Conservation (phyloP, 305 asterid species). For the Rubia occidens region DNA sequence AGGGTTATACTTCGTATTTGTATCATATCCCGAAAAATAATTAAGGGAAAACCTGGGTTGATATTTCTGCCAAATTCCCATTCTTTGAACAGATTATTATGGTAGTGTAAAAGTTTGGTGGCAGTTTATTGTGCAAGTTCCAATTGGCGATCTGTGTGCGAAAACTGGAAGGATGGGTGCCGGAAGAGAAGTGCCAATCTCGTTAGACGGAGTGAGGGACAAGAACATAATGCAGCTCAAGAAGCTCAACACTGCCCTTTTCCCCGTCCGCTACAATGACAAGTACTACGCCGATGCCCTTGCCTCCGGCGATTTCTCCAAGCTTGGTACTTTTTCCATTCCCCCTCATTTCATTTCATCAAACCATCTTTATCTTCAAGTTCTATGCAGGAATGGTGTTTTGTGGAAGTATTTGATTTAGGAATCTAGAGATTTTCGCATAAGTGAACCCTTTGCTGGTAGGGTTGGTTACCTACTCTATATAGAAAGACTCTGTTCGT, state of each 20-base stretch:
- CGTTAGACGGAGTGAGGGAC: constrained; percentile 75
- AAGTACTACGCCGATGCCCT: constrained; percentile 84
- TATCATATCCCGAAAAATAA: too few species aligned
- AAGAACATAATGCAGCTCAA: constrained; percentile 89
- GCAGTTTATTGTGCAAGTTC: neutral
- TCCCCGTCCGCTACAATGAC: constrained; percentile 86
- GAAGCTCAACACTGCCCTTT: constrained; percentile 79
- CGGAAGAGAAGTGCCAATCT: constrained; percentile 53
- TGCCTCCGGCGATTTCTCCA: constrained; percentile 78
- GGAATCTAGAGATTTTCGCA: neutral
- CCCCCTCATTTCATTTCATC: neutral
- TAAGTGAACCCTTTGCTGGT: neutral
- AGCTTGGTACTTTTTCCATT: constrained; percentile 41
- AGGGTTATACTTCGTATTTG: too few species aligned
- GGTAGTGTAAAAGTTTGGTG: neutral
- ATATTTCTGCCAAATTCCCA: neutral
- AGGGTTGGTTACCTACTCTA: neutral
- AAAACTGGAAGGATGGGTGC: constrained; percentile 35
- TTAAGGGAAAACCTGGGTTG: too few species aligned
- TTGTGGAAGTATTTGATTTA: too few species aligned
- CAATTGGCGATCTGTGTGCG: neutral
- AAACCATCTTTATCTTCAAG: neutral
- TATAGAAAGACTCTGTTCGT: neutral
- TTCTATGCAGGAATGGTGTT: too few species aligned
- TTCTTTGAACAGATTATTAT: neutral